These are phyloP conservation scores for Wilhelminamyces savonicus DNA, from an alignment of 805 yeast genomes.

Conservation along the genomic window DNA sequence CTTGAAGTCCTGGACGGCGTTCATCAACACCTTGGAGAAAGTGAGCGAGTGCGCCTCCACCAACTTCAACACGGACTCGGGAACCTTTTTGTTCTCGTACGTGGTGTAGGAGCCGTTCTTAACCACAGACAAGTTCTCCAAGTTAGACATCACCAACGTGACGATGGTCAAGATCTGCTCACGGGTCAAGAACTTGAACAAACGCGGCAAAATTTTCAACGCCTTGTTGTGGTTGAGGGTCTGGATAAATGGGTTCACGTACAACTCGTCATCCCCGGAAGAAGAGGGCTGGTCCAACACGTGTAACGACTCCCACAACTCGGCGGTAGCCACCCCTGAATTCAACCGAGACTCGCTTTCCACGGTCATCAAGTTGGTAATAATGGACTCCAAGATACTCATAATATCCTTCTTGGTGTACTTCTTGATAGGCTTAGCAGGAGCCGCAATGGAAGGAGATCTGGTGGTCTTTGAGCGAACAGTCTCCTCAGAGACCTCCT, in stretches of 20 bases:
- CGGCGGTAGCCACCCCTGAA: constrained; percentile 28
- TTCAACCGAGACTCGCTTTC: constrained; percentile 53
- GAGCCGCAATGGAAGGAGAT: constrained; percentile 26
- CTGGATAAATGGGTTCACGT: constrained; percentile 74
- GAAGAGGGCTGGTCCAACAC: constrained; percentile 56
- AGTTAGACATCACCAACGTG: constrained; percentile 71
- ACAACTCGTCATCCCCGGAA: constrained; percentile 42
- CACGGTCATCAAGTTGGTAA: constrained; percentile 66
- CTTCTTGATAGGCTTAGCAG: constrained; percentile 22
- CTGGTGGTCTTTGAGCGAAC: constrained; percentile 19
- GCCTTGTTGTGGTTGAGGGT: constrained; percentile 82
- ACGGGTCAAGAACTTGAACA: constrained; percentile 72
- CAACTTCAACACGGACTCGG: constrained; percentile 48
- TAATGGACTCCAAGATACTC: constrained; percentile 70
- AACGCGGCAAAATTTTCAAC: constrained; percentile 80
- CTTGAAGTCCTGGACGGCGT: constrained; percentile 74
- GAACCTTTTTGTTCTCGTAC: constrained; percentile 44
- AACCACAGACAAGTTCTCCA: constrained; percentile 74
- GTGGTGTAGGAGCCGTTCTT: constrained; percentile 74
- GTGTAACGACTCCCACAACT: constrained; percentile 74
- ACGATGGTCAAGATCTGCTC: constrained; percentile 74
- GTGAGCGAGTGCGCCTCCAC: constrained; percentile 76
- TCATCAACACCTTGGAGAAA: constrained; percentile 76
- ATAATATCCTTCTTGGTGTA: constrained; percentile 43
- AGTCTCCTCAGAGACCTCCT: constrained; percentile 12